These are phyloP conservation scores for Akanthomyces muscarius DNA, from an alignment of 2,329 filamentous ascomycete species.

Conservation along the genomic window DNA sequence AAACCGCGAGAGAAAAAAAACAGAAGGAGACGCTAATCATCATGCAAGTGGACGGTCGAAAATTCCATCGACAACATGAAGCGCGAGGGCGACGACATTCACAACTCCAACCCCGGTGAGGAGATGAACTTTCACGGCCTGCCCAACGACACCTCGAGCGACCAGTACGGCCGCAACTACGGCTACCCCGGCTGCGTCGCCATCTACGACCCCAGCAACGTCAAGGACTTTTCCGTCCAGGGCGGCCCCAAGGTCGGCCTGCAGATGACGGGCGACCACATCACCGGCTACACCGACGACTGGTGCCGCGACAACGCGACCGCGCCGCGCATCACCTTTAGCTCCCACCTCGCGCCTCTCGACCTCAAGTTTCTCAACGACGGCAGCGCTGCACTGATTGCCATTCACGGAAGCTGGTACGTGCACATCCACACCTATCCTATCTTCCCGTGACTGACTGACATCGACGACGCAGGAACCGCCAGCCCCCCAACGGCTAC, in stretches of 20 bases:
- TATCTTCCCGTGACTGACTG: neutral
- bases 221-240: slow-evolving; percentile 29
- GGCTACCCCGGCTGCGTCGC: slow-evolving; percentile 63
- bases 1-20: neutral
- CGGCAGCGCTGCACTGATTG: slow-evolving; percentile 53
- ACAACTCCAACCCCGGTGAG: slow-evolving; percentile 65
- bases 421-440: neutral
- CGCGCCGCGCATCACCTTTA: slow-evolving; percentile 26
- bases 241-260: slow-evolving; percentile 19
- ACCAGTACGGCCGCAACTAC: slow-evolving; percentile 44
- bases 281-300: slow-evolving; percentile 22
- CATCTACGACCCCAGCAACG: slow-evolving; percentile 43
- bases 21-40: neutral
- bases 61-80: slow-evolving; percentile 61
- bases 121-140: slow-evolving; percentile 67
- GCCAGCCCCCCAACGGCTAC: slow-evolving; percentile 34
- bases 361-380: slow-evolving; percentile 58
- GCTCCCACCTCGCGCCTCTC: slow-evolving; percentile 58
- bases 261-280: slow-evolving; percentile 26
- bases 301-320: slow-evolving; percentile 22
- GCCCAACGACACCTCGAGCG: slow-evolving; percentile 32
- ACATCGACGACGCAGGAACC: slow-evolving; percentile 26
- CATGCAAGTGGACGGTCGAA: slow-evolving; percentile 50
- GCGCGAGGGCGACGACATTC: slow-evolving; percentile 52
- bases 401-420: slow-evolving; percentile 60